Base-by-base conservation (phyloP, 805 yeast genomes). In the Wickerhamomyces chaumierensis region DNA sequence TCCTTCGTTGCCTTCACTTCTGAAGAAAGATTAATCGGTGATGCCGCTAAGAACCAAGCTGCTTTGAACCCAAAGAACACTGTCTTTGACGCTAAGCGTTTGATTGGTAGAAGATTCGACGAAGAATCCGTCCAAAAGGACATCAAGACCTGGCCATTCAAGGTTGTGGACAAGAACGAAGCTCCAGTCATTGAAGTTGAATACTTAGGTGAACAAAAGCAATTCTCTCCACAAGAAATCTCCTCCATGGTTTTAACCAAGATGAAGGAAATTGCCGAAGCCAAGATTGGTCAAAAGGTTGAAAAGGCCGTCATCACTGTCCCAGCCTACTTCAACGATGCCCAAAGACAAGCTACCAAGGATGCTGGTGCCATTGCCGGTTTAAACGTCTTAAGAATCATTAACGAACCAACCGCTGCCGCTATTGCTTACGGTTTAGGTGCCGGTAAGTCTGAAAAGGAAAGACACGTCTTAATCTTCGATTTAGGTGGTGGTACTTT, bases 401-500 rank as follows among this genome's bases (percentile, higher is more conserved):
- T 78, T 53, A 78, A 78, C 73, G 84, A 78, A 69, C 84, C 85
- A 57, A 81, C 96, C 53, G 96, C 96, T 48, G 96, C 96, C 59
- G 96, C 96, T 55, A 86, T 88, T 71, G 96, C 97, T 63, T 88
- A 88, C 78, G 97, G 97, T 77, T 76, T 88, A 56, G 95, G 90
- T 78, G 86, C 87, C 56, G 86, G 85, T 66, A 80, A 71, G 58
- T 72, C 81, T 49, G 79, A 75, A 46, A 75, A 73, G 49, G 95
- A 87, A 71, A 80, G 81, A 66, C 85, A 86, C 66, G 90, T 87
- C 47, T 72, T 87, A 60, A 84, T 87, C 63, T 87, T 86, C 73
- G 96, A 87, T 69, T 78, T 87, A 63, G 96, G 96, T 77, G 96
- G 96, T 72, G 96, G 96, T 78, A 87, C 96, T 62, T 87, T 87